A percentile compares a stretch with the other conserved stretches of the same genome.
These are phyloP conservation scores for Geosmithia putterillii DNA, from an alignment of 2,329 filamentous ascomycete genomes.

Conservation along the genomic window DNA sequence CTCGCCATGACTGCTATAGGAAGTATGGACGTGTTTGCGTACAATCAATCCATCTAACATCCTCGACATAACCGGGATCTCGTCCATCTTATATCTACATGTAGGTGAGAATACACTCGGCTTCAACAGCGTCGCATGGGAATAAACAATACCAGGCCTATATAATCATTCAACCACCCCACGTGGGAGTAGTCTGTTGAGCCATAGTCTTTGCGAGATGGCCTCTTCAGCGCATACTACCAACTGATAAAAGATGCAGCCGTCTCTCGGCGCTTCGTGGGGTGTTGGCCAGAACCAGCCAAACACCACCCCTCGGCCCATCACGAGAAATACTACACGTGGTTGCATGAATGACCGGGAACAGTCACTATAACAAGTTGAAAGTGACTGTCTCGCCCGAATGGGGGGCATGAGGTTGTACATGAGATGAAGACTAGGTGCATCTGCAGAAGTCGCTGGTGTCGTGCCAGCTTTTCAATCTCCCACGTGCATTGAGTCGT, in stretches of 20 bases:
- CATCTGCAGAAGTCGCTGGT: not conserved
- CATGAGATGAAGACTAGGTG: not conserved
- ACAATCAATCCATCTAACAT: not conserved
- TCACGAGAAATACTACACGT: not conserved
- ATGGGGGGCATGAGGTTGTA: not conserved
- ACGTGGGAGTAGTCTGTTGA: not conserved
- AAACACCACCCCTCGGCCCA: not conserved
- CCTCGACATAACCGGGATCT: not conserved
- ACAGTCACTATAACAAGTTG: not conserved
- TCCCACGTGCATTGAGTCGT: not conserved
- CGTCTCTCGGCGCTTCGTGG: not conserved
- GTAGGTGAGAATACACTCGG: not conserved
- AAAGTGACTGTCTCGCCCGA: not conserved
- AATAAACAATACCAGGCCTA: not conserved
- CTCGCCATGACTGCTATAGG: not conserved
- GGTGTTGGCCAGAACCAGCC: not conserved
- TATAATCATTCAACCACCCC: not conserved
- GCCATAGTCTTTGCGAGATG: not conserved
- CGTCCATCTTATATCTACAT: not conserved
- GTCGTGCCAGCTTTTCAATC: not conserved
- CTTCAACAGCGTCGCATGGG: not conserved
- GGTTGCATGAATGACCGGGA: not conserved
- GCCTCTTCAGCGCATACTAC: not conserved
- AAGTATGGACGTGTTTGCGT: not conserved
- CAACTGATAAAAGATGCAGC: not conserved